Evolutionary conservation across 2,329 filamentous ascomycete species (phyloP).

Genomic region (Albifimbria verrucaria): DNA sequence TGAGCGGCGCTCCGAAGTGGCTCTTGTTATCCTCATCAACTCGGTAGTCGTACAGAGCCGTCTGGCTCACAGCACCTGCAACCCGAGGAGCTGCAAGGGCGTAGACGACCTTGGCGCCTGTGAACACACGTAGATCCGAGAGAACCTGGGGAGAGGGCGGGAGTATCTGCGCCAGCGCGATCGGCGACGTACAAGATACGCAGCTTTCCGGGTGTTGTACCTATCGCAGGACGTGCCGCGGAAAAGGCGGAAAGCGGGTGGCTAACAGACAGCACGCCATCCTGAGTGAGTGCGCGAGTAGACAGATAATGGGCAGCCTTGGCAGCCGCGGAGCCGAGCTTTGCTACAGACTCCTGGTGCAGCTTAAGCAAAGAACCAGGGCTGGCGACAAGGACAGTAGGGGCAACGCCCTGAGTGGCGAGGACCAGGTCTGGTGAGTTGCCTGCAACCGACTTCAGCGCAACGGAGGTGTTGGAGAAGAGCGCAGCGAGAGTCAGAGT

Average conservation of each 20-base stretch:
- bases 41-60: constrained; percentile 83
- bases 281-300: constrained; percentile 62
- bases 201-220: constrained; percentile 66
- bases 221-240: constrained; percentile 56
- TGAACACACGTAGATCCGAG: constrained; percentile 79
- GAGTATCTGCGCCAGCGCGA: constrained; percentile 58
- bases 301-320: constrained; percentile 70
- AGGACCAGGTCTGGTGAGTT: constrained; percentile 67
- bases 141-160: constrained; percentile 67
- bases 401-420: constrained; percentile 70
- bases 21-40: constrained; percentile 35
- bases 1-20: constrained; percentile 82
- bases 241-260: constrained; percentile 44
- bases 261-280: constrained; percentile 68
- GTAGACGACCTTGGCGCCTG: constrained; percentile 77
- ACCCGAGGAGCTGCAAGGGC: constrained; percentile 78
- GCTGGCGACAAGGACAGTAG: constrained; percentile 78
- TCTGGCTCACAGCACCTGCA: constrained; percentile 88
- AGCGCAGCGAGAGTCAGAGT: constrained; percentile 78
- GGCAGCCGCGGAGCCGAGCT: constrained; percentile 60
- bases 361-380: constrained; percentile 68
- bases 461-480: constrained; percentile 79
- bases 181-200: constrained; percentile 80
- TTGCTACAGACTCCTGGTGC: constrained; percentile 59
- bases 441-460: constrained; percentile 84